phyloP scores from a whole-genome alignment of 495 filamentous ascomycete species.

The Lepidopterella palustris region DNA sequence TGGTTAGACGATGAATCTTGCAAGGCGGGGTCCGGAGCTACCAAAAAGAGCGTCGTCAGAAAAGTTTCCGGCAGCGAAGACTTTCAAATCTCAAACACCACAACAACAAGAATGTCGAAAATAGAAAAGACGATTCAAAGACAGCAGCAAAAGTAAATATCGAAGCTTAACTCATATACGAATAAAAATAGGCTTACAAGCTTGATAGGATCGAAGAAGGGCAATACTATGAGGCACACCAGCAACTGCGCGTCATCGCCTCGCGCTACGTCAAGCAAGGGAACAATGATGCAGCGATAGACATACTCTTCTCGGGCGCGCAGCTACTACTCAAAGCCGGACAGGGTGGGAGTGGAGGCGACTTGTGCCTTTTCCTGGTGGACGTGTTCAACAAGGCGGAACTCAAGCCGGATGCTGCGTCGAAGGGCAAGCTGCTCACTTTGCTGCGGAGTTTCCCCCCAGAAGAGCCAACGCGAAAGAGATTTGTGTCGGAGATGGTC shows the following conservation, averaged over 20 bases:
- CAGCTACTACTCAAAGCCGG: conserved; percentile 78
- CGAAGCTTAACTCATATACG: background rate
- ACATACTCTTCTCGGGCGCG: conserved; percentile 79
- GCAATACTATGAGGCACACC: conserved; percentile 93
- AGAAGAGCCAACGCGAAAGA: conserved; percentile 83
- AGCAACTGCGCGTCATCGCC: conserved; percentile 90
- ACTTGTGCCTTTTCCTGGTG: conserved; percentile 75
- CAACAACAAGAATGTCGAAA: conserved; percentile 46
- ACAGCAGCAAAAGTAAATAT: conserved; percentile 57
- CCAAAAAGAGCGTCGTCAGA: background rate
- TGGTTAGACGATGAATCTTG: background rate
- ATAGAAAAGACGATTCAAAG: conserved; percentile 70
- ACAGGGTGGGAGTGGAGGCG: conserved; percentile 86
- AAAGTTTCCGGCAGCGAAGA: background rate
- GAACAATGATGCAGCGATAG: conserved; percentile 77
- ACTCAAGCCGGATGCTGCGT: conserved; percentile 59
- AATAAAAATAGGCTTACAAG: conserved; percentile 12
- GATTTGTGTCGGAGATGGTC: conserved; percentile 82
- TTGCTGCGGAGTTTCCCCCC: conserved; percentile 72
- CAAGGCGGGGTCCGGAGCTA: background rate
- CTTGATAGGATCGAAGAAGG: conserved; percentile 74
- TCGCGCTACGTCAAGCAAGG: conserved; percentile 80
- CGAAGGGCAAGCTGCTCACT: conserved; percentile 56
- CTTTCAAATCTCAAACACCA: background rate
- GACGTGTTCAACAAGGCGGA: conserved; percentile 84